Percentiles rank a stretch among this genome's conserved stretches.
Evolutionary conservation across 2,329 filamentous ascomycete species (phyloP).

Genomic region (Albophoma yamanashiensis): DNA sequence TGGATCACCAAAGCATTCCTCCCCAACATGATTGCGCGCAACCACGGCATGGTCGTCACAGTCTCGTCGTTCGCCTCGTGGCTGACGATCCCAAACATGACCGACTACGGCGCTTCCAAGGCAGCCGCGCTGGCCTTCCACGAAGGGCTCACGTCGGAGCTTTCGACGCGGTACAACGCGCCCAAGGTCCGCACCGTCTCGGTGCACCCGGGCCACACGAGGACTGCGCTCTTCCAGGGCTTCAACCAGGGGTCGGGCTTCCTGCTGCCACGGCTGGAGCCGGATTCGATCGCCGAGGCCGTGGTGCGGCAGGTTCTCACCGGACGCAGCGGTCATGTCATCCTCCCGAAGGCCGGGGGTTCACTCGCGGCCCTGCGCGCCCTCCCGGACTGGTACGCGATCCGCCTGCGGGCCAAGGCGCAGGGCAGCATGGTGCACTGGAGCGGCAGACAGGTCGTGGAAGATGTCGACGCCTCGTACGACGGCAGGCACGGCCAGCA

Average conservation of each 20-base stretch:
- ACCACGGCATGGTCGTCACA: slow-evolving; percentile 67
- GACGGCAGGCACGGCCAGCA: neutral
- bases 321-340: slow-evolving; percentile 35
- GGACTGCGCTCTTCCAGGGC: slow-evolving; percentile 27
- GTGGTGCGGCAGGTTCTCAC: slow-evolving; percentile 38
- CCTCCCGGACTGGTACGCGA: slow-evolving; percentile 54
- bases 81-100: slow-evolving; percentile 48
- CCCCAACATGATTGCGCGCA: slow-evolving; percentile 47
- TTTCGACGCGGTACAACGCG: slow-evolving; percentile 49
- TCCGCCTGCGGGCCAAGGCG: slow-evolving; percentile 33
- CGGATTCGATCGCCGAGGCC: slow-evolving; percentile 31
- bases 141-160: slow-evolving; percentile 50
- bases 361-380: slow-evolving; percentile 33
- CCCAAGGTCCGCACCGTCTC: slow-evolving; percentile 55
- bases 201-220: slow-evolving; percentile 41
- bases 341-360: slow-evolving; percentile 30
- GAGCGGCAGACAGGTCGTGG: slow-evolving; percentile 34
- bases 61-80: slow-evolving; percentile 56
- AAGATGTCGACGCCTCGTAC: slow-evolving; percentile 26
- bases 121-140: slow-evolving; percentile 57
- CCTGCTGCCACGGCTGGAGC: slow-evolving; percentile 22
- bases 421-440: slow-evolving; percentile 32
- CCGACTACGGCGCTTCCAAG: slow-evolving; percentile 59
- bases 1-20: slow-evolving; percentile 58
- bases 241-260: slow-evolving; percentile 41